Evolutionary conservation across 1,284 basidiomycete genomes (phyloP), one percentile per base, ranked within the genome.

Genomic region (Cerrena zonata): DNA sequence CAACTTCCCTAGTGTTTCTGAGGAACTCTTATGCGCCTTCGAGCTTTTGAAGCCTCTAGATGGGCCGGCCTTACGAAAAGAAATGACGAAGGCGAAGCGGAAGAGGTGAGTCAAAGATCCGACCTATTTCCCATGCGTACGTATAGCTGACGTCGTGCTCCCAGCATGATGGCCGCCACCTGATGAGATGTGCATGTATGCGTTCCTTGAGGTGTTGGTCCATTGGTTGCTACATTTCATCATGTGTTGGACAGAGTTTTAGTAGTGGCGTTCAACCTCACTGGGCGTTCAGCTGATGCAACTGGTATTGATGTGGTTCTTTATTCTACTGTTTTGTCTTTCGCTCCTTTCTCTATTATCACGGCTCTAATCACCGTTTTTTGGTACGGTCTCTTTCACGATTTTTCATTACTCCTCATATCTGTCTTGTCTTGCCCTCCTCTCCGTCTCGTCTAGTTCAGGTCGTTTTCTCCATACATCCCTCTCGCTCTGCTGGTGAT

Each of bases 51-150:
- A 98, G 67, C 95, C 95, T 4, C 76, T 99, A 58, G 95, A 98
- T 63, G 93, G 92, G 2, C 87, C 93, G 15, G 94, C 94, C 43
- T 71, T 98, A 58, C 91, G 94, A 63, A 99, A 98, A 73, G 95
- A 98, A 69, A 97, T 99, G 94, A 94, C 92, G 26, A 97, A 96
- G 73, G 93, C 90, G 53, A 97, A 95, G 75, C 86, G 94, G 75
- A 94, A 95, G 80, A 95, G 91, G 90, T 91, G 53, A 49, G 67
- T 51, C 13, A n/a, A 13, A 34, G 30, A 7, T 34, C 34, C 25
- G 36, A 24, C 41, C 22, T 13, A 12, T 22, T 49, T 15, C 27
- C 18, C 34, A 18, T 19, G 10, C 12, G 24, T 44, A 36, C 42
- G 30, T 34, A 15, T 7, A 34, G 11, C 51, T 21, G 10, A 48